These are phyloP conservation scores for Sideroxylon spinosum DNA, from an alignment of 179 eudicot species.

Conservation along the genomic window DNA sequence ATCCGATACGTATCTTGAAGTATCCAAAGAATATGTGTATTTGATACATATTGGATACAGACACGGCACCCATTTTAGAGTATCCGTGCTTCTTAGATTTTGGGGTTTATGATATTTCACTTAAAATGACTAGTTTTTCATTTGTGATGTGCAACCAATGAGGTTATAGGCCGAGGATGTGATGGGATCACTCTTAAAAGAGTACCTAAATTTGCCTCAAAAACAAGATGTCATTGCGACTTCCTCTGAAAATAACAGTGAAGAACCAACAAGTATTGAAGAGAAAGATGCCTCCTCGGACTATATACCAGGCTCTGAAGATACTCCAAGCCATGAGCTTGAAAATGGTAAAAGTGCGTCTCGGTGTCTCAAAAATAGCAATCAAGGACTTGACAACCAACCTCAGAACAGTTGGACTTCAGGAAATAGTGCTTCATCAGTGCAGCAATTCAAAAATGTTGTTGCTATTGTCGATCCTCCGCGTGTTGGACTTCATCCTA, in stretches of 20 bases:
- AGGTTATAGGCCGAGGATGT: slow-evolving; percentile 72
- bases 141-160: slow-evolving; percentile 10
- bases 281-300: slow-evolving; percentile 25
- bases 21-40: too few relatives aligned
- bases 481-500: slow-evolving; percentile 93
- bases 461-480: slow-evolving; percentile 99
- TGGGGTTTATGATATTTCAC: neutral
- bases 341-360: slow-evolving; percentile 24
- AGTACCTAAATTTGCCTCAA: slow-evolving; percentile 43
- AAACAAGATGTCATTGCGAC: slow-evolving; percentile 35
- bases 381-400: slow-evolving; percentile 25
- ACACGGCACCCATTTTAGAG: too few relatives aligned
- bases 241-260: slow-evolving; percentile 26
- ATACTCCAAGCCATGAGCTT: slow-evolving; percentile 24
- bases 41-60: too few relatives aligned
- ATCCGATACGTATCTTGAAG: too few relatives aligned
- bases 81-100: too few relatives aligned
- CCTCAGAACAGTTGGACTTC: slow-evolving; percentile 21
- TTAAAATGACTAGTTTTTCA: neutral
- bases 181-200: slow-evolving; percentile 69
- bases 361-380: slow-evolving; percentile 21
- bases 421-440: slow-evolving; percentile 20
- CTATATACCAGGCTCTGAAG: slow-evolving; percentile 23
- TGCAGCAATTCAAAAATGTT: slow-evolving; percentile 59
- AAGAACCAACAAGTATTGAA: slow-evolving; percentile 27